Evolutionary conservation across 192 early-diverging fungal species (phyloP).

Genomic region (Rhizophagus clarus): DNA sequence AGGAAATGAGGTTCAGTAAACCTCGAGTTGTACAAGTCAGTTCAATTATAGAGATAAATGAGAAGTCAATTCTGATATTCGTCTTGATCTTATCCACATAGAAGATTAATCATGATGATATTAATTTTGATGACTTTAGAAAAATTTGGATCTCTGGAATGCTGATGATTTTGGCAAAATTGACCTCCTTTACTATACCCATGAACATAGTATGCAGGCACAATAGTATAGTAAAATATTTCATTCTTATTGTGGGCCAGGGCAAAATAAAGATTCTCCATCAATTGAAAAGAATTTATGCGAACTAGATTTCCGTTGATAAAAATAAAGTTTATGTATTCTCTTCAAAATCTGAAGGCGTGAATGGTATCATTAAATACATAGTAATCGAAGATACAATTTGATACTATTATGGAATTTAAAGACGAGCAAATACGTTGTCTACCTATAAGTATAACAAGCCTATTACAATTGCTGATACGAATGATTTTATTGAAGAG

Average conservation of each 20-base stretch:
- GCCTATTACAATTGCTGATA: slow-evolving; percentile 48
- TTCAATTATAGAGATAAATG: slow-evolving; percentile 73
- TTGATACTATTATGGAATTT: slow-evolving; percentile 82
- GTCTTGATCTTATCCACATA: slow-evolving; percentile 95
- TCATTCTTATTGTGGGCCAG: slow-evolving; percentile 89
- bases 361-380: slow-evolving; percentile 79
- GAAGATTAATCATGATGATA: slow-evolving; percentile 60
- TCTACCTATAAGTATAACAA: slow-evolving; percentile 35
- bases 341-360: slow-evolving; percentile 55
- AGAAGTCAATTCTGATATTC: slow-evolving; percentile 86
- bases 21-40: slow-evolving; percentile 75
- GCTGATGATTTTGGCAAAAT: slow-evolving; percentile 57
- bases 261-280: slow-evolving; percentile 73
- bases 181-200: too few relatives aligned
- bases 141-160: slow-evolving; percentile 13
- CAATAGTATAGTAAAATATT: too few relatives aligned
- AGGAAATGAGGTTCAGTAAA: slow-evolving; percentile 77
- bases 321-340: slow-evolving; percentile 81
- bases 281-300: slow-evolving; percentile 77
- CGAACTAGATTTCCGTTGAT: slow-evolving; percentile 77
- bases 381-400: slow-evolving; percentile 85
- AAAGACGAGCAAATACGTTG: slow-evolving; percentile 29
- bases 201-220: too few relatives aligned
- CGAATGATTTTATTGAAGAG: slow-evolving; percentile 59
- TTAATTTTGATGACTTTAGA: slow-evolving; percentile 67